Conservation (phyloP, 2,329 filamentous ascomycete species). For the Didymella keratinophila region DNA sequence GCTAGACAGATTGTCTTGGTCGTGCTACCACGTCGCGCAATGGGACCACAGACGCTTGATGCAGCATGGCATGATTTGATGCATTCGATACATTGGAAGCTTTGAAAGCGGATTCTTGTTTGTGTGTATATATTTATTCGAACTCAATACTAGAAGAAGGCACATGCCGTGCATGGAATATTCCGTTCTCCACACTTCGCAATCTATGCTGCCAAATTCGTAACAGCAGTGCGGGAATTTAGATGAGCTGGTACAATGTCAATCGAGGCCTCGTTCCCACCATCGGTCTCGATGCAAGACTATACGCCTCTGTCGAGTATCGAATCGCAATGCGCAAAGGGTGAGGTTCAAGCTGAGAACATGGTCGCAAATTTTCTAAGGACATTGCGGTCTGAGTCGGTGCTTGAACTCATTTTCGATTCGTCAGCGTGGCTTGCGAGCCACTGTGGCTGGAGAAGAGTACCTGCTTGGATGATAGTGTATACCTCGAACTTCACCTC, state of each 20-base stretch:
- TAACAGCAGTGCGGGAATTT: not conserved
- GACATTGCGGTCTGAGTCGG: not conserved
- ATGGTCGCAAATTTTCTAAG: not conserved
- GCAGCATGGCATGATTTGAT: conserved; percentile 19
- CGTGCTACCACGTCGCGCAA: not conserved
- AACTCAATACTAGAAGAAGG: conserved; percentile 6
- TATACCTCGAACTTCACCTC: not conserved
- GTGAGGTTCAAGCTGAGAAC: not conserved
- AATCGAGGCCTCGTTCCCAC: too few species aligned
- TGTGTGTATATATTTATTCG: conserved; percentile 26
- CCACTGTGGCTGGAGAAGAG: conserved; percentile 13
- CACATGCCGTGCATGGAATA: conserved; percentile 22
- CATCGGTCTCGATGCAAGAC: too few species aligned
- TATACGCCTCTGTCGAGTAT: not conserved
- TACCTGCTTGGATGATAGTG: not conserved
- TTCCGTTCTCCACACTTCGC: not conserved
- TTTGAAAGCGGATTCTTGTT: conserved; percentile 33
- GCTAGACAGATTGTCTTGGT: not conserved
- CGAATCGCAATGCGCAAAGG: not conserved
- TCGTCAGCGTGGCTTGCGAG: not conserved
- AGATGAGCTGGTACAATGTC: too few species aligned
- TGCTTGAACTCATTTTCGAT: not conserved
- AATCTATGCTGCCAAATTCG: not conserved
- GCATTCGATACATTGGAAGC: conserved; percentile 21
- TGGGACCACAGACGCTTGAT: conserved; percentile 23